phyloP scores from a whole-genome alignment of 1,284 basidiomycete genomes.

The Trichosporon asahii region DNA sequence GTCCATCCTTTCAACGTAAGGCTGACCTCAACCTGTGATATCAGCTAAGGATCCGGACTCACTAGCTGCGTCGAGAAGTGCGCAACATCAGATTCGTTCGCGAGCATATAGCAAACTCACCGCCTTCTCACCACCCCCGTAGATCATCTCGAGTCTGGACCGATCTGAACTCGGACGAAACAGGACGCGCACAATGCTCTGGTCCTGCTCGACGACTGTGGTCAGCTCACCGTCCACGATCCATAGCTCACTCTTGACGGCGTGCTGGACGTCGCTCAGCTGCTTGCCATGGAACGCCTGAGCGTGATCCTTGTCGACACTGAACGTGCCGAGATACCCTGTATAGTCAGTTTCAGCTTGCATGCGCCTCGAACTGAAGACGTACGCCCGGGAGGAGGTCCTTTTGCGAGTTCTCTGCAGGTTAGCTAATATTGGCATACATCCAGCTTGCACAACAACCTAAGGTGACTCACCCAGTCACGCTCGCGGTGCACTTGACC shows the following conservation, averaged over 20 bases:
- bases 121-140: constrained; percentile 38
- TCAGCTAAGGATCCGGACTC: too few species aligned
- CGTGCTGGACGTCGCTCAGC: constrained; percentile 41
- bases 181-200: constrained; percentile 37
- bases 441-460: too few species aligned
- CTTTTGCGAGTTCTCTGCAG: constrained; percentile 37
- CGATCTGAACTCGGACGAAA: constrained; percentile 44
- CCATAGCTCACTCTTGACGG: constrained; percentile 37
- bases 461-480: constrained; percentile 29
- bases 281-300: constrained; percentile 39
- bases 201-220: constrained; percentile 33
- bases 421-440: background rate
- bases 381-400: constrained; percentile 36
- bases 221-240: background rate
- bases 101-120: constrained; percentile 27
- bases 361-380: too few species aligned
- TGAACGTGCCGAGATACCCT: constrained; percentile 44
- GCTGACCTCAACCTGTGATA: constrained; percentile 42
- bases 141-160: constrained; percentile 41
- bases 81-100: too few species aligned
- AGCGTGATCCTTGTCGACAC: constrained; percentile 32
- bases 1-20: constrained; percentile 43
- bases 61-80: too few species aligned
- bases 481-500: background rate
- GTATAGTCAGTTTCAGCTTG: background rate